Base-by-base conservation (phyloP, 371 early-diverging fungal genomes). In the Mucor racemosus region DNA sequence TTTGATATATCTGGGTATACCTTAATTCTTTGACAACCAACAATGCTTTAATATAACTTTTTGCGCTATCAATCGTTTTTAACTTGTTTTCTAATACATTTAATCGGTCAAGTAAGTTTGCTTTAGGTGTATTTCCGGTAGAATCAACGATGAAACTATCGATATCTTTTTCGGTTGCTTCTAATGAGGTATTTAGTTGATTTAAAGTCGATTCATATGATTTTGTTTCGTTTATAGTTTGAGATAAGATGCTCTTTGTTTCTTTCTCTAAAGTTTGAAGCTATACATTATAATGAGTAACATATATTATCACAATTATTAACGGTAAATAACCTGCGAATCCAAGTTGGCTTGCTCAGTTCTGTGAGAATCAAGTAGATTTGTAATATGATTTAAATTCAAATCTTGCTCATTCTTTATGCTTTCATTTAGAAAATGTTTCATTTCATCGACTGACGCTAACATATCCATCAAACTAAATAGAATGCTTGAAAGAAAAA, bases 1-100 rank as follows among this genome's bases (percentile, higher is more conserved):
- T 5, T 35, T 7, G 41, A n/a, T 15, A 10, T 3, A 15, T 41
- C 10, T 58, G 0, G 15, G 7, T 33, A 21, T 76, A 79, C 82
- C 76, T 73, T n/a, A 79, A 53, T 26, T 82, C 74, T 17, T 72
- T 62, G 5, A 68, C 74, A 15, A 76, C 71, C 13, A 80, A 46
- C 3, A 83, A 56, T 7, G 76, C 66, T 36, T 80, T 80, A 5
- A 80, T 42, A 58, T 78, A 78, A 5, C 50, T 53, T 21, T 71
- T 74, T 1, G 79, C 71, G 34, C 67, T 62, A 39, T 77, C 73
- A 13, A 79, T 53, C 9, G 54, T 66, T 17, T 59, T 70, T 13
- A 81, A 39, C 46, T 76, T 74, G 8, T 64, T 31, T 50, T 77
- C 77, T 4, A 77, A 19, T 10, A 19, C 13, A 7, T 36, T 62